Base-by-base conservation (phyloP, 257 asterid species). In the Petunia axillaris region DNA sequence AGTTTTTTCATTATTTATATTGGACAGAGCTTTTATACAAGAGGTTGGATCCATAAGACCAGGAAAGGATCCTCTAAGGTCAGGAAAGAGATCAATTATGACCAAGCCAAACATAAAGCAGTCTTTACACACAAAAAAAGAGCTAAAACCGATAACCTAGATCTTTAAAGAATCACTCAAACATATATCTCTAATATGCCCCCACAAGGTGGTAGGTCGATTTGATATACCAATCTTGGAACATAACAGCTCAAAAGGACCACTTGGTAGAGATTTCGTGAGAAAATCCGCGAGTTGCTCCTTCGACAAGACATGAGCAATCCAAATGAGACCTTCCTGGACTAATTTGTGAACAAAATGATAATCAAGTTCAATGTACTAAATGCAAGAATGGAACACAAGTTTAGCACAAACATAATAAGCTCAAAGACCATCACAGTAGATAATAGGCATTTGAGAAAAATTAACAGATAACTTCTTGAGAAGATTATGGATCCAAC, bases 361-460 rank as follows among this genome's bases (percentile, higher is more conserved):
- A 48, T 46, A 74, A 74, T 74, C 62, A 10, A 75, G 38, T 13
- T 36, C 64, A 40, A 71, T 2, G 36, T 71, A 60, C 36, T 66
- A 38, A 50, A 66, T 66, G 52, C 75, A 8, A 10, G 36, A 66
- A 35, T 66, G 53, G 35, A 4, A 46, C 15, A 71, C 53, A 11
- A 8, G 41, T 2, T 71, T 71, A 2, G 77, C 41, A 9, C 58
- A 71, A 16, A 71, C 40, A 71, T 71, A 71, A 6, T 8, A n/a
- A 8, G 77, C 60, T n/a, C 59, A 15, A 71, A 36, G 57, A 52
- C 3, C 53, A 39, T 59, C 79, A 11, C 55, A 58, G 7, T 13
- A 57, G 6, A 77, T 7, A 10, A 40, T 11, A 25, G 44, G 80
- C 0, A 14, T 8, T 14, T 59, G 39, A 8, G 55, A 1, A 0